Evolutionary conservation across 768 basidiomycete species (phyloP).

Genomic region (Rhizopogon roseolus): DNA sequence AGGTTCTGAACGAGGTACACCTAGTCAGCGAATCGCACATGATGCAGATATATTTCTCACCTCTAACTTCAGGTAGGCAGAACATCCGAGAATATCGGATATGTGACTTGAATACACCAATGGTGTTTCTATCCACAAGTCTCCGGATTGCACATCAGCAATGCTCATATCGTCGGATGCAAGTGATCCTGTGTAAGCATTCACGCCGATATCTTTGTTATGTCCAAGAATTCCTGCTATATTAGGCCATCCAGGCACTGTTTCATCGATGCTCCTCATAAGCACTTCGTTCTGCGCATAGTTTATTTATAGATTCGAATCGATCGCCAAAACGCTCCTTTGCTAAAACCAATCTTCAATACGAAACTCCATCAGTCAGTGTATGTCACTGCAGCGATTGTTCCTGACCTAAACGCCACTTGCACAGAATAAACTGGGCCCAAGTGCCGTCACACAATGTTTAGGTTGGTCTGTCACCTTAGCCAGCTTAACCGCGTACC

Average conservation of each 20-base stretch:
- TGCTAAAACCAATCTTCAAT: no score
- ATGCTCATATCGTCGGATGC: slow-evolving; percentile 4
- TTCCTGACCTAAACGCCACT: no score
- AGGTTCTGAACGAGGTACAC: slow-evolving; percentile 44
- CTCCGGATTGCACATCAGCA: not conserved
- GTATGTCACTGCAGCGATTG: no score
- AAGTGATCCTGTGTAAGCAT: not conserved
- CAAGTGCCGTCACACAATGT: no score
- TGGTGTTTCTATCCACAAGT: slow-evolving; percentile 61
- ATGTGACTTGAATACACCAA: slow-evolving; percentile 56
- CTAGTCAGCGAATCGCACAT: not conserved
- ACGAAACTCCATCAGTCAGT: no score
- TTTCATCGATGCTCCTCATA: no score
- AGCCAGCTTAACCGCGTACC: no score
- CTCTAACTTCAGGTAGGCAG: slow-evolving; percentile 71
- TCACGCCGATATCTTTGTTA: not conserved
- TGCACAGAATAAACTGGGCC: no score
- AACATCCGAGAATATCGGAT: slow-evolving; percentile 45
- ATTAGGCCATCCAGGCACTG: not conserved
- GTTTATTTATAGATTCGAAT: not conserved
- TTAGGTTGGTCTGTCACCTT: no score
- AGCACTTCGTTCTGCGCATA: no score
- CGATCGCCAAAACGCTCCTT: not conserved
- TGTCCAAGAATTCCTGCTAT: not conserved
- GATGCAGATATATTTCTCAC: slow-evolving; percentile 29